Conservation (phyloP, 2,329 filamentous ascomycete genomes). For the Teratosphaeria destructans region DNA sequence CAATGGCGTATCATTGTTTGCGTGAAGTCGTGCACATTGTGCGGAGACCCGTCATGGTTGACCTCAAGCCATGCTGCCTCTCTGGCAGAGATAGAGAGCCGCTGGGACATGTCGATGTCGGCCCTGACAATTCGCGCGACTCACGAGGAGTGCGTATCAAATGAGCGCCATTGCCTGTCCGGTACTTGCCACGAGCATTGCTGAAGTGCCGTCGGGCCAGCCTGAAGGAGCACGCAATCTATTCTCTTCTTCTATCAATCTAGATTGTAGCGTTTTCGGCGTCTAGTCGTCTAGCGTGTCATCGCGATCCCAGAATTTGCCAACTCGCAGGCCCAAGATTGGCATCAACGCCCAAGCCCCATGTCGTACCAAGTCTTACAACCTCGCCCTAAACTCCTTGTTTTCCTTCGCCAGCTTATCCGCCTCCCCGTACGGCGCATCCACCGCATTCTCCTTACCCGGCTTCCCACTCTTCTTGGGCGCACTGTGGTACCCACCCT, state of each 20-base stretch:
- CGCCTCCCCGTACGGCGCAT: constrained; percentile 26
- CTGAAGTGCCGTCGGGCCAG: background rate
- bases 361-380: constrained; percentile 18
- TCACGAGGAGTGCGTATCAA: background rate
- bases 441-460: constrained; percentile 25
- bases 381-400: constrained; percentile 29
- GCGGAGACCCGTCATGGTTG: too few relatives aligned
- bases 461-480: constrained; percentile 44
- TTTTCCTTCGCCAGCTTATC: constrained; percentile 32
- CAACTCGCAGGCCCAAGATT: background rate
- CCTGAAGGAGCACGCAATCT: background rate
- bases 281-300: background rate
- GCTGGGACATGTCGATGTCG: background rate
- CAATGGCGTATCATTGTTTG: too few relatives aligned
- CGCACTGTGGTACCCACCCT: constrained; percentile 46
- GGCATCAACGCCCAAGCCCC: background rate
- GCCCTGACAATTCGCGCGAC: background rate
- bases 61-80: background rate
- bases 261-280: background rate
- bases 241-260: background rate
- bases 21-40: too few relatives aligned
- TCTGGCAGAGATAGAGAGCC: background rate
- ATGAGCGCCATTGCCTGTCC: background rate
- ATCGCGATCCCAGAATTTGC: background rate
- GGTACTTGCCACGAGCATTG: background rate